These are phyloP conservation scores for Leccinum longicurvipes DNA, from an alignment of 768 basidiomycete species.

Conservation along the genomic window DNA sequence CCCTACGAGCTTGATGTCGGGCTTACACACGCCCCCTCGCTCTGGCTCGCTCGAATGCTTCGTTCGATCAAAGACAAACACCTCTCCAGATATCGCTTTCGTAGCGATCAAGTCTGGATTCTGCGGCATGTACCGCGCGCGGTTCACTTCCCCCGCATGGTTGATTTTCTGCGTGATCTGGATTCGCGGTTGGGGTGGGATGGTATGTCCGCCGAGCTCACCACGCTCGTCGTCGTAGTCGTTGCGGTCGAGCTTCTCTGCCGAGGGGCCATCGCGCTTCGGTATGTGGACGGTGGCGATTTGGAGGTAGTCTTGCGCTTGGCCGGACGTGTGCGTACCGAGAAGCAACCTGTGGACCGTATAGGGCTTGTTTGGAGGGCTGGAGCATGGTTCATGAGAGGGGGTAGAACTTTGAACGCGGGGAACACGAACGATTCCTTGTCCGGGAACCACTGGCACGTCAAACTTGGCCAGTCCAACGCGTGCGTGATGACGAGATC, in stretches of 20 bases:
- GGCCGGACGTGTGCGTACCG: slow-evolving; percentile 95
- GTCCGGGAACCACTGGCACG: slow-evolving; percentile 99
- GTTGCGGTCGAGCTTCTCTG: slow-evolving; percentile 72
- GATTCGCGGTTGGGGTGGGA: slow-evolving; percentile 81
- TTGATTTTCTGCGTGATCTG: slow-evolving; percentile 93
- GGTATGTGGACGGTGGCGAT: slow-evolving; percentile 95
- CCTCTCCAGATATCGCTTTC: slow-evolving; percentile 87
- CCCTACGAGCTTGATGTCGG: slow-evolving; percentile 87
- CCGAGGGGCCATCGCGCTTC: slow-evolving; percentile 65
- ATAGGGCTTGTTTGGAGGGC: slow-evolving; percentile 90
- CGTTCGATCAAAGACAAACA: slow-evolving; percentile 93
- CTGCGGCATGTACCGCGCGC: slow-evolving; percentile 98
- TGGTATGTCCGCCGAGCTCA: slow-evolving; percentile 89
- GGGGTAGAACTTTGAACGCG: not conserved
- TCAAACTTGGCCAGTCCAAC: slow-evolving; percentile 95
- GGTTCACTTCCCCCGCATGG: slow-evolving; percentile 93
- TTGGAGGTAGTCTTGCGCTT: slow-evolving; percentile 91
- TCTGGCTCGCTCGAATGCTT: slow-evolving; percentile 95
- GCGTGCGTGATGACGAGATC: slow-evolving; percentile 97
- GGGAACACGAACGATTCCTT: slow-evolving; percentile 75
- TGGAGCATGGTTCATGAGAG: slow-evolving; percentile 29
- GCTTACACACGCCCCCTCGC: slow-evolving; percentile 77
- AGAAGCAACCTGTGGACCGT: slow-evolving; percentile 91
- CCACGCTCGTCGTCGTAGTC: slow-evolving; percentile 91
- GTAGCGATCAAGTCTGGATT: slow-evolving; percentile 97